Evolutionary conservation across 2,329 filamentous ascomycete genomes (phyloP).

Genomic region (Fusarium siculi): DNA sequence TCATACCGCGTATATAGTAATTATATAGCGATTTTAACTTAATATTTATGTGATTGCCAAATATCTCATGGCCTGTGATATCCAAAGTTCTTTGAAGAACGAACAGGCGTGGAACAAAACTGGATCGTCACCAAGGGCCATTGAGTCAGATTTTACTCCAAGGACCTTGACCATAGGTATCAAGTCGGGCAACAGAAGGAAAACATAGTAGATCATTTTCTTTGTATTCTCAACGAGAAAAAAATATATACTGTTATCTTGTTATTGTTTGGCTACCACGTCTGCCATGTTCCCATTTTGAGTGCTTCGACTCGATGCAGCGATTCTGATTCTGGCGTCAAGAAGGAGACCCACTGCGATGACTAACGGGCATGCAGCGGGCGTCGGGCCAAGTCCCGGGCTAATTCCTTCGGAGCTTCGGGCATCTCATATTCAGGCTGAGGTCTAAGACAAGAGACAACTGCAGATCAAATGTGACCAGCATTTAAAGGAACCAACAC

Average conservation of each 20-base stretch:
- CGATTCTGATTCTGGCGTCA: neutral
- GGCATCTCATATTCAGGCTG: neutral
- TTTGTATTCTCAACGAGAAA: accelerated
- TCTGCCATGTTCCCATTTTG: neutral
- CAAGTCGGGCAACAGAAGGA: too few species aligned
- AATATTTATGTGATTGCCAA: accelerated
- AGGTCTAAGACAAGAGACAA: neutral
- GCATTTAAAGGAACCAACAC: neutral
- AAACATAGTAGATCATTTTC: neutral
- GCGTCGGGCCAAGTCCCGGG: conserved; percentile 12
- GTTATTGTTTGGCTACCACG: accelerated
- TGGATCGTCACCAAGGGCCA: too few species aligned
- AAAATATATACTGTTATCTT: too few species aligned
- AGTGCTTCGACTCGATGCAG: neutral
- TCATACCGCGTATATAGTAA: neutral
- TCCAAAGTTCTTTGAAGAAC: too few species aligned
- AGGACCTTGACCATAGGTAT: neutral
- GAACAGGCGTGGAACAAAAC: too few species aligned
- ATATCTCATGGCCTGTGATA: accelerated
- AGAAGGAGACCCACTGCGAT: neutral
- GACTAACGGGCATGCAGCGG: neutral
- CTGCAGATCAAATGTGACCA: neutral
- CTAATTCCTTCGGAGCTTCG: neutral
- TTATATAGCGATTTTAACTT: accelerated
- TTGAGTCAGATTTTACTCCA: too few species aligned